These are phyloP conservation scores for Solanum ahanhuiri DNA, from an alignment of 257 asterid species.

Conservation along the genomic window DNA sequence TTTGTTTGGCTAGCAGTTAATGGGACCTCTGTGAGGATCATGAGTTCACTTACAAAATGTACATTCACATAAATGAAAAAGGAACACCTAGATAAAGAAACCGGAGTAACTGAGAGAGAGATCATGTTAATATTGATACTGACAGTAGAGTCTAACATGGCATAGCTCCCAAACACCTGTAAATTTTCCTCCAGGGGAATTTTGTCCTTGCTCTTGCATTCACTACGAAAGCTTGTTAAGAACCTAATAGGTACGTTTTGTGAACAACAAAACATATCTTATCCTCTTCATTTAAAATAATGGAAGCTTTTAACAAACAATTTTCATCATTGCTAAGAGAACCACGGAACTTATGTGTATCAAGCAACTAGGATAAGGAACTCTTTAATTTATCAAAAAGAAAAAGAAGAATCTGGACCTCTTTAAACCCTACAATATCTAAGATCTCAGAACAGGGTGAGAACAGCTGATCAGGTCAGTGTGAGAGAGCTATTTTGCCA, in stretches of 20 bases:
- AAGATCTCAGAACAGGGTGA: no score
- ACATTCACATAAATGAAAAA: not conserved
- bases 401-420: not conserved
- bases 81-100: not conserved
- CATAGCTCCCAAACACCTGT: not conserved
- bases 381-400: not conserved
- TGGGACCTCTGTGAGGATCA: not conserved
- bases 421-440: no score
- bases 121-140: not conserved
- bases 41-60: not conserved
- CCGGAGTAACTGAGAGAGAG: not conserved
- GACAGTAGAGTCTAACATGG: not conserved
- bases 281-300: not conserved
- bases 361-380: not conserved
- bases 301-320: not conserved
- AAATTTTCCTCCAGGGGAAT: not conserved
- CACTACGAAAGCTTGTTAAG: not conserved
- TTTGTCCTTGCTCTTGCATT: not conserved
- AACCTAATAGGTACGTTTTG: not conserved
- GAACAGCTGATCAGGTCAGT: not conserved
- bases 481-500: not conserved
- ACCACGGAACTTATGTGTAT: not conserved
- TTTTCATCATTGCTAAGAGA: not conserved
- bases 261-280: not conserved
- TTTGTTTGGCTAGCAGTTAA: not conserved